These are phyloP conservation scores for Komagataella pastoris DNA, from an alignment of 805 yeast species.

Conservation along the genomic window DNA sequence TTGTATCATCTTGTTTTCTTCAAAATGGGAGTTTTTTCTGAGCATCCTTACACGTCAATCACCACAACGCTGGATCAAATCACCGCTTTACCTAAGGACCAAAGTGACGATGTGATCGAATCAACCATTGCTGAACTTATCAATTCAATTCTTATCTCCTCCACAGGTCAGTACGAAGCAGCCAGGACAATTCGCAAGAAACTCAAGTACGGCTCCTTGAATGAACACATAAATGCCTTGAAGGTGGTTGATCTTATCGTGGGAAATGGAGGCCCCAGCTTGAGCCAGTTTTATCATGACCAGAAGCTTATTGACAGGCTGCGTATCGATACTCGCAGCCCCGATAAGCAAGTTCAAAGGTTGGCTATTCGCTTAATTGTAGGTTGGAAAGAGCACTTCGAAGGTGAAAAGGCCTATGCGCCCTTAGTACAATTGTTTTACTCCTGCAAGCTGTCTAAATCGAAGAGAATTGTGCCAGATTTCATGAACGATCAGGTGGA, in stretches of 20 bases:
- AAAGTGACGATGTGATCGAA: constrained; percentile 24
- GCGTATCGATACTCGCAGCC: constrained; percentile 24
- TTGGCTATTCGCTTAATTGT: constrained; percentile 36
- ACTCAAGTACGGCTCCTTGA: constrained; percentile 66
- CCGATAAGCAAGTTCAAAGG: constrained; percentile 28
- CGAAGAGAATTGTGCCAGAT: constrained; percentile 15
- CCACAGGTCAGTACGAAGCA: constrained; percentile 51
- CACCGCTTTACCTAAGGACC: constrained; percentile 24
- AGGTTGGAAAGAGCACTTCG: constrained; percentile 56
- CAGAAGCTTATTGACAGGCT: constrained; percentile 53
- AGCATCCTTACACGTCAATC: constrained; percentile 57
- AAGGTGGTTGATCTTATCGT: constrained; percentile 43
- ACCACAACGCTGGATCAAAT: constrained; percentile 48
- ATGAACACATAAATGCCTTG: constrained; percentile 57
- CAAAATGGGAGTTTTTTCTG: constrained; percentile 41
- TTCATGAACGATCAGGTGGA: constrained; percentile 44
- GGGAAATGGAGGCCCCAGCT: constrained; percentile 33
- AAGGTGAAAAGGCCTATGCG: constrained; percentile 31
- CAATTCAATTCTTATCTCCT: constrained; percentile 30
- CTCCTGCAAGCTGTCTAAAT: constrained; percentile 22
- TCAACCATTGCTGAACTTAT: constrained; percentile 42
- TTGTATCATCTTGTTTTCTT: neutral
- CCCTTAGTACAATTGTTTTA: constrained; percentile 33
- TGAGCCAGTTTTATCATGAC: constrained; percentile 48
- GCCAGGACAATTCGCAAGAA: constrained; percentile 86